phyloP scores from a whole-genome alignment of 306 rosid genomes.

The Prunus kanzakura region DNA sequence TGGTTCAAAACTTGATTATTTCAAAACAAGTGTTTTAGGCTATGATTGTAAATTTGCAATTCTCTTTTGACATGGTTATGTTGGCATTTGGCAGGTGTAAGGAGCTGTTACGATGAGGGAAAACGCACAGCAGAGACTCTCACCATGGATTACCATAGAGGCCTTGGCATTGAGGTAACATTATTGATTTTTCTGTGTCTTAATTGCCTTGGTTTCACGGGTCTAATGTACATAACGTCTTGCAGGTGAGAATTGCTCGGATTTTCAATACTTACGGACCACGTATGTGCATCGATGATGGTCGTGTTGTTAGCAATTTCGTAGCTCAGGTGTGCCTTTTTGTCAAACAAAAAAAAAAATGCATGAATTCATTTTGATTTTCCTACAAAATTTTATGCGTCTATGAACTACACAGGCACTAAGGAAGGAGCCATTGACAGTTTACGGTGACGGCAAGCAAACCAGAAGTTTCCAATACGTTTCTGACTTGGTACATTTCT shows the following conservation, averaged over 20 bases:
- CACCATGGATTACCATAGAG: conserved; percentile 90
- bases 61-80: neutral
- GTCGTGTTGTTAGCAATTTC: conserved; percentile 90
- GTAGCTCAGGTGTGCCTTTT: conserved; percentile 71
- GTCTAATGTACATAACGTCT: neutral
- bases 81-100: conserved; percentile 54
- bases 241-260: conserved; percentile 83
- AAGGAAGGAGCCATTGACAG: conserved; percentile 93
- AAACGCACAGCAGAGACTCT: conserved; percentile 93
- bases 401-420: conserved; percentile 48
- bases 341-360: too few species aligned
- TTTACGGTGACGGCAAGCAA: conserved; percentile 93
- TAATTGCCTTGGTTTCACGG: neutral
- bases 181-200: neutral
- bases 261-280: conserved; percentile 93
- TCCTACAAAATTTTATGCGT: too few species aligned
- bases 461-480: conserved; percentile 95
- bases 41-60: too few species aligned
- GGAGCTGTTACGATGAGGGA: conserved; percentile 95
- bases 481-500: conserved; percentile 74
- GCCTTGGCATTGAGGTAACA: conserved; percentile 84
- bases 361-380: too few species aligned
- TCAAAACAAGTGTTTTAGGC: too few species aligned
- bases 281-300: conserved; percentile 88
- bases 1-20: too few species aligned